phyloP scores from a whole-genome alignment of 305 asterid species.

The Solanum chacoense region DNA sequence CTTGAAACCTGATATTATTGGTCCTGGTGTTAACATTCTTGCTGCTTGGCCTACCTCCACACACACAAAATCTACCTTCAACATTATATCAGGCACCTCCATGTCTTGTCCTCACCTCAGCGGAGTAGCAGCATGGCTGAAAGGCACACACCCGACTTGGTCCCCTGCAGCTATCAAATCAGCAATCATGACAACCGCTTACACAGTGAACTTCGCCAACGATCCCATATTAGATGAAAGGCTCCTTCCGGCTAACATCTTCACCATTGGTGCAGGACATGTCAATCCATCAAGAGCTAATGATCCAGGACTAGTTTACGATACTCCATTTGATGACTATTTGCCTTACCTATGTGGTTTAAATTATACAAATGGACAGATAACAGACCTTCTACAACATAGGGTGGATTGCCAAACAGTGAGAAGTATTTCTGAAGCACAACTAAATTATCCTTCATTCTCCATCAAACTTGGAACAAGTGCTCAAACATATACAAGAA shows the following conservation, averaged over 20 bases:
- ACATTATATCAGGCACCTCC: background rate
- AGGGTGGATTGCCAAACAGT: conserved; percentile 24
- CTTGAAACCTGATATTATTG: too few species aligned
- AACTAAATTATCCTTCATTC: conserved; percentile 52
- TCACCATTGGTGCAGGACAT: background rate
- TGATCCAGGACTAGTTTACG: background rate
- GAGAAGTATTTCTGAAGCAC: conserved; percentile 43
- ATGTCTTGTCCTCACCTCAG: too few species aligned
- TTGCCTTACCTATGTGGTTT: conserved; percentile 56
- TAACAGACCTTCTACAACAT: conserved; percentile 26
- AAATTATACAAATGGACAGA: conserved; percentile 40
- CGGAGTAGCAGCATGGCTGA: too few species aligned
- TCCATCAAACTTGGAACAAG: conserved; percentile 3
- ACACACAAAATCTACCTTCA: too few species aligned
- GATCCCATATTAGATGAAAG: too few species aligned
- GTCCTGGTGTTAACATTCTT: too few species aligned
- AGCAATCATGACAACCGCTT: too few species aligned
- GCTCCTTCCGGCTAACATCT: background rate
- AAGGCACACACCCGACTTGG: too few species aligned
- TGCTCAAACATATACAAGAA: conserved; percentile 22
- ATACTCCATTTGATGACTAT: conserved; percentile 27
- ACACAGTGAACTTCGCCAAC: too few species aligned
- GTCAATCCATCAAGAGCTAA: background rate
- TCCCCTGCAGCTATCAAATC: too few species aligned
- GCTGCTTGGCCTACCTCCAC: too few species aligned